Base-by-base conservation (phyloP, 129 eudicot genomes). In the Arctium minus region DNA sequence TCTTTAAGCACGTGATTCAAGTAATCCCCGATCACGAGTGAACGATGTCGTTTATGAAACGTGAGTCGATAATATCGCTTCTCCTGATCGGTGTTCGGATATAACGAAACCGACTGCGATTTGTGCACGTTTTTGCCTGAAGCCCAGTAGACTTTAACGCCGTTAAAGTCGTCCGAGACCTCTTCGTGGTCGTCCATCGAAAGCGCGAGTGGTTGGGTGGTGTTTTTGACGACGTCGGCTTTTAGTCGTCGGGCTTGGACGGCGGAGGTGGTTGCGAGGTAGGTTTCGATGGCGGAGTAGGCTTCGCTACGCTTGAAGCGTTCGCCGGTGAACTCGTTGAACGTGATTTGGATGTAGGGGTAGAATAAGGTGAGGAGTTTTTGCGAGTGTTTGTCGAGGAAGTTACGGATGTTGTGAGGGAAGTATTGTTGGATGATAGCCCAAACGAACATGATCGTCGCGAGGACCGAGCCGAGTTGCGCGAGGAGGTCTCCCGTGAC, bases 91-190 rank as follows among this genome's bases (percentile, higher is more conserved):
- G 80, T 75, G 9, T 17, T 77, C 0, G 86, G 90, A 36, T 87
- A 87, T 36, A 79, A 79, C 0, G 94, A 70, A 33, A 89, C 76
- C 8, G 90, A 44, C n/a, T 82, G 90, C 15, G 65, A 37, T 11
- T 81, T 80, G 4, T 87, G 33, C n/a, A 64, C 31, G 44, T 22
- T 77, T 7, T 81, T 85, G 12, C 86, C 79, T 0, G 84, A 83
- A 42, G 86, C 48, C 96, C 96, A 91, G 81, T 87, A 89, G 8
- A 91, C 87, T 31, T 87, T 87, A 3, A 85, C 87, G 0, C 96
- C 91, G 1, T 85, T 27, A n/a, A 68, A 89, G 0, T 78, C 87
- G 3, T 91, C 96, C 0, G 85, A 73, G 1, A 91, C 87, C 17
- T 89, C 91, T 64, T 89, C 92, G 4, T 87, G 75, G 17, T 91